Evolutionary conservation across 441 rosid species (phyloP), one percentile per base, ranked within the genome.

Genomic region (Gossypium schwendimanii): DNA sequence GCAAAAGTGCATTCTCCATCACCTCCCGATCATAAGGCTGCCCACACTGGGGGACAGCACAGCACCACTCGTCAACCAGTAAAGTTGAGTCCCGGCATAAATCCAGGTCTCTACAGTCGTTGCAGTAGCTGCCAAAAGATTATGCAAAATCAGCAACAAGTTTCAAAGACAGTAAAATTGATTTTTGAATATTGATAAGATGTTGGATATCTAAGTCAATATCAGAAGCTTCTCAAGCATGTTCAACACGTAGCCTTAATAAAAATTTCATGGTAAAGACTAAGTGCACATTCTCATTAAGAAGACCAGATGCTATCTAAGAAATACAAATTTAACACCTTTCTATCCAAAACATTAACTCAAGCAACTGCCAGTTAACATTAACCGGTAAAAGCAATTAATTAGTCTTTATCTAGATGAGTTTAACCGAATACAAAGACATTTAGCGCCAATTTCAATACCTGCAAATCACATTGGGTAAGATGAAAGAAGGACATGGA

Each of bases 391-490:
- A 44, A 45, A 45, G 70, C 21, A 14, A 63, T 24, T n/a, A 49
- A 49, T n/a, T 66, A 24, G n/a, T 66, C 59, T 50, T 36, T 15
- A 52, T 31, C 60, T 31, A 50, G 17, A 68, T 17, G 28, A 45
- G 20, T n/a, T 36, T 24, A 11, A 5, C 21, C 24, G 45, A 41
- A 55, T 28, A 23, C 21, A 47, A 3, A 53, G 28, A 36, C 36
- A 67, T 47, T 10, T n/a, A 17, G 47, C 15, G 31, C 6, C 54
- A n/a, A 55, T 21, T 63, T 23, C 59, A 41, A 28, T 85, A 94
- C 97, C 97, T 92, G 98, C 97, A 93, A 75, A 91, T 88, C 64
- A 95, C 96, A 69, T 90, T 91, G 31, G 98, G 92, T 72, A 91
- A 78, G 81, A 87, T 79, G 72, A 90, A 95, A 75, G 96, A 89